Evolutionary conservation across 768 basidiomycete species (phyloP), one percentile per base, ranked within the genome.

Genomic region (Lentinula detonsa): DNA sequence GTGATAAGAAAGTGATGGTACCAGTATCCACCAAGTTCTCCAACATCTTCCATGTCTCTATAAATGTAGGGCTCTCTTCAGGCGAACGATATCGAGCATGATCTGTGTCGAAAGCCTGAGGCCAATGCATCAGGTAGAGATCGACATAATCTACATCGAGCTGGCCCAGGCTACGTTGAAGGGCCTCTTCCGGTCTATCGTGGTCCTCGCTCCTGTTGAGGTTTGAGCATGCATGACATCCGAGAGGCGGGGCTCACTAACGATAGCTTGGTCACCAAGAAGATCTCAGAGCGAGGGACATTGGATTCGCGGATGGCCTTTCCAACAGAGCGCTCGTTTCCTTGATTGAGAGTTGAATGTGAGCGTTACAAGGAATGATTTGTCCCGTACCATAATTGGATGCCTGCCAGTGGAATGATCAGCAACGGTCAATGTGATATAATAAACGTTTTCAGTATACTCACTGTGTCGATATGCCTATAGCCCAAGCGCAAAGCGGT

Each of bases 81-180:
- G 70, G 72, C 2, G 56, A 48, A n/a, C 46, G 51, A 37, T 21
- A 60, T 9, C 49, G 33, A 34, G 34, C 61, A 9, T 16, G 13
- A 28, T 46, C 48, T 4, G 34, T 3, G 31, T 46, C 43, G 15
- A 65, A 18, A 3, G 73, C 65, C 61, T 72, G 73, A 21, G 75
- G 74, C 72, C 73, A 76, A 61, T 78, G 78, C 63, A 79, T 72
- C 18, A 78, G 69, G 65, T 77, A 82, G n/a, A 83, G 64, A 68
- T 83, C 81, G 42, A 83, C 72, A 68, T 82, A 82, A 40, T 75
- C 75, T 16, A 71, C 66, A 28, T 69, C 69, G 16, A 78, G 69
- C 55, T 72, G 71, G 50, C 67, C 60, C 48, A 80, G 65, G 57
- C 73, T 74, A 33, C 60, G 59, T 28, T 78, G 67, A 11, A 81